Evolutionary conservation across 495 filamentous ascomycete genomes (phyloP), one percentile per base, ranked within the genome.

Genomic region (Aspergillus olivimuriae): DNA sequence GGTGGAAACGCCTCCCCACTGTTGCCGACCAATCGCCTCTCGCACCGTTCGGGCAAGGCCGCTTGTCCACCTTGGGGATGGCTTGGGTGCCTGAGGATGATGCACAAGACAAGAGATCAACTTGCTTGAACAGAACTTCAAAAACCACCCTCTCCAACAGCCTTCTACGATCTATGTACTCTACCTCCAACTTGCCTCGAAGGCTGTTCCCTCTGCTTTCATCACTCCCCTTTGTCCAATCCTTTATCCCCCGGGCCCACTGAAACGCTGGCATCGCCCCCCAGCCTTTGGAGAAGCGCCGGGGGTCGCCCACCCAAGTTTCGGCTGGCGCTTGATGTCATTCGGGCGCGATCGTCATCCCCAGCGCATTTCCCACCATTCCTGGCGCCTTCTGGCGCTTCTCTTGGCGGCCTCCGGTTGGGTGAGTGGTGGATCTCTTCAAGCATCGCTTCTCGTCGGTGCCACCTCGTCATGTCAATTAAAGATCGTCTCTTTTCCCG

Each of bases 301-400:
- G n/a, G n/a, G n/a, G n/a, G n/a, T 28, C 24, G 11, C 34, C 31
- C 49, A 42, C 20, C 7, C 30, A 20, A 48, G 62, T 68, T 68
- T 66, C 62, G 63, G 58, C 46, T 59, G 50, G 59, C 66, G 63
- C 66, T 49, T 69, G 63, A 69, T 69, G 66, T 69, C 66, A 68
- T 67, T 50, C 41, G 40, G 46, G 43, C 47, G 30, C 41, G 60
- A 67, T 33, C 21, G 34, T 24, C 42, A 44, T 39, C 44, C 41
- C 40, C 48, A 45, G 43, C 37, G 39, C 42, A 14, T 44, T 40
- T 56, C 41, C 53, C 45, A 47, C 48, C 28, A 44, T 39, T 36
- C 12, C 24, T 20, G 42, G 40, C 46, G 43, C 31, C 23, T 46
- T 23, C 45, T 26, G 38, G 30, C 38, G 40, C 18, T 18, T 34